Evolutionary conservation across 495 filamentous ascomycete species (phyloP), one percentile per base, ranked within the genome.

Genomic region (Neurospora intermedia): DNA sequence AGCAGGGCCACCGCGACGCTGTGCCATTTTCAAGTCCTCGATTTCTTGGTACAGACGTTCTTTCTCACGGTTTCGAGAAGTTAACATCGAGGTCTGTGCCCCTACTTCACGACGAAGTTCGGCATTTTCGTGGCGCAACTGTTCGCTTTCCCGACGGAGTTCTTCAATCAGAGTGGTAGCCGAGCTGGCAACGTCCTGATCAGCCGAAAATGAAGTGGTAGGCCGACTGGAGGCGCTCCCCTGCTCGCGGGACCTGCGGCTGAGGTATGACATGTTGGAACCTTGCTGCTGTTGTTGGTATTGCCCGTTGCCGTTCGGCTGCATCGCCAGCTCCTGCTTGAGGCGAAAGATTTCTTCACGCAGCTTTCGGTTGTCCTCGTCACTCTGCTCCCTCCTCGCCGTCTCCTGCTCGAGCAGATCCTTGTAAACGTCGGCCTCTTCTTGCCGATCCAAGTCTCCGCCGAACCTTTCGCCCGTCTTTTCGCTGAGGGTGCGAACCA

Each of bases 61-160:
- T 78, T 96, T 95, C 80, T 99, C 96, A 42, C 93, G 89, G 76
- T 98, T 97, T 8, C 96, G 88, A 42, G 96, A 97, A 6, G 96
- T 98, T 9, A 99, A 89, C 95, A 98, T 99, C 0, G 94, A 97
- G 1, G 94, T 96, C 80, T 99, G 96, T 13, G 96, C 96, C 73
- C 94, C 93, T 39, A 98, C 91, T 79, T 98, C 94, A 69, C 94
- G 91, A 43, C 93, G 88, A 18, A 99, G 84, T 78, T 97, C 94
- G 15, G 93, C 93, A 76, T 98, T 98, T 78, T 98, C 96, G 75
- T 94, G 93, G 69, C 92, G 90, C 39, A 98, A 84, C 74, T 95
- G 90, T 69, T 93, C 91, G 59, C 89, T 85, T 76, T 95, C 92
- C 13, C 82, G 80, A 8, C 84, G 82, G 31, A 88, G 82, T 10